Base-by-base conservation (phyloP, 1,284 basidiomycete species). In the Sporisorium exsertum region DNA sequence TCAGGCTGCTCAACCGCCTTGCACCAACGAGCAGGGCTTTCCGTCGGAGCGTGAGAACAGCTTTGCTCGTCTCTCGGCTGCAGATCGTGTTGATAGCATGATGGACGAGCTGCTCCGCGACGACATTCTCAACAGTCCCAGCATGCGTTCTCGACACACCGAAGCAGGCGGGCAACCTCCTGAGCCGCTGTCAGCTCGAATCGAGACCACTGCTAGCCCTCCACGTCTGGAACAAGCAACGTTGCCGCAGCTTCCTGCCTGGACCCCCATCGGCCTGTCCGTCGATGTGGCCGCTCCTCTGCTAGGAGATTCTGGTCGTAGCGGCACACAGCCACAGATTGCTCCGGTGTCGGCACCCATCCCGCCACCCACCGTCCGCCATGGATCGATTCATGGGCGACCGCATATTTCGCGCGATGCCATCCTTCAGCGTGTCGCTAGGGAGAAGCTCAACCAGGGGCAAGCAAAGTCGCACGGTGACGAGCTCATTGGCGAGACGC, bases 341-440 rank as follows among this genome's bases (percentile, higher is more conserved):
- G 54, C 35, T 15, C 57, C 43, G 10, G 49, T 53, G 1, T 22
- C 53, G 3, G 47, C 49, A 5, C 20, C 71, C 1, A 58, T 65
- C n/a, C 46, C 62, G 1, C 58, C 59, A 13, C 63, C 62, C 9
- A 55, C 63, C 3, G 46, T n/a, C 16, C 59, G 62, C 12, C 64
- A 52, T 32, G 62, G 59, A 7, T 61, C 64, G 2, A 7, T 60
- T 5, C 63, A 77, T 16, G 71, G 66, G 16, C 68, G 83, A 20
- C 84, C 84, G 12, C 81, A 83, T 59, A 85, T 85, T 53, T 81
- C 84, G 18, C 75, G 82, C 12, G 83, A 84, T 52, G 70, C 77
- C 13, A 79, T 85, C 24, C 77, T 83, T 20, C 69, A 77, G 62
- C 78, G 84, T n/a, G 79, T 84, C 5, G 81, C 80, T 1, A 54